Evolutionary conservation across 495 filamentous ascomycete species (phyloP).

Genomic region (Hyaloscypha finlandica): DNA sequence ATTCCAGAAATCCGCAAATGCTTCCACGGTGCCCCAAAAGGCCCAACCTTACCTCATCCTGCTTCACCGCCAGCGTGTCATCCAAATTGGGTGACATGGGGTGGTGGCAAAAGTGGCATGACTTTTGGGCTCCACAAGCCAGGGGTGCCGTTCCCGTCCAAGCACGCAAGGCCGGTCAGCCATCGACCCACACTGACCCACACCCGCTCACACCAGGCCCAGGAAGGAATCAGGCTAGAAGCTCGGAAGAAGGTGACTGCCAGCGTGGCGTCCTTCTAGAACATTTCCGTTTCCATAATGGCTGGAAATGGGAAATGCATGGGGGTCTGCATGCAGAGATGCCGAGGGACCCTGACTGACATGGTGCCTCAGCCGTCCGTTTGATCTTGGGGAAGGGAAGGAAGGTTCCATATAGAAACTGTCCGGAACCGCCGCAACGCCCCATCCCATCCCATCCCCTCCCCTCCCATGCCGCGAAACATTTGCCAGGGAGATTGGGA

Average conservation of each 20-base stretch:
- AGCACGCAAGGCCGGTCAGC: background rate
- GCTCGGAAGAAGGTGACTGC: background rate
- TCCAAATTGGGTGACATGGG: background rate
- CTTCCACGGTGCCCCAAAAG: background rate
- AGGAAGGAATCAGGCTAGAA: conserved; percentile 20
- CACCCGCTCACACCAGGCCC: background rate
- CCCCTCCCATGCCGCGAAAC: background rate
- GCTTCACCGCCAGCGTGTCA: background rate
- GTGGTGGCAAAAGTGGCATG: background rate
- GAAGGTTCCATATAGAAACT: background rate
- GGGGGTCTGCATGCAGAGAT: background rate
- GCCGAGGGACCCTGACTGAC: background rate
- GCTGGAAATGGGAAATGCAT: background rate
- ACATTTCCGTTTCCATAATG: background rate
- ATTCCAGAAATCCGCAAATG: background rate
- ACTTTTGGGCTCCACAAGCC: background rate
- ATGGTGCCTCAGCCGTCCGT: background rate
- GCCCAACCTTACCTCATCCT: background rate
- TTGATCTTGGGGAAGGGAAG: background rate
- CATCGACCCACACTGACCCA: background rate
- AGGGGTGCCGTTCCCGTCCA: background rate
- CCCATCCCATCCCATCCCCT: too few species aligned
- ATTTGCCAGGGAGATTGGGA: background rate
- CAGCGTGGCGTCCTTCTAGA: conserved; percentile 23
- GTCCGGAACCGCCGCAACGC: conserved; percentile 21